Evolutionary conservation across 2,329 filamentous ascomycete species (phyloP).

Genomic region (Aspergillus sergii): DNA sequence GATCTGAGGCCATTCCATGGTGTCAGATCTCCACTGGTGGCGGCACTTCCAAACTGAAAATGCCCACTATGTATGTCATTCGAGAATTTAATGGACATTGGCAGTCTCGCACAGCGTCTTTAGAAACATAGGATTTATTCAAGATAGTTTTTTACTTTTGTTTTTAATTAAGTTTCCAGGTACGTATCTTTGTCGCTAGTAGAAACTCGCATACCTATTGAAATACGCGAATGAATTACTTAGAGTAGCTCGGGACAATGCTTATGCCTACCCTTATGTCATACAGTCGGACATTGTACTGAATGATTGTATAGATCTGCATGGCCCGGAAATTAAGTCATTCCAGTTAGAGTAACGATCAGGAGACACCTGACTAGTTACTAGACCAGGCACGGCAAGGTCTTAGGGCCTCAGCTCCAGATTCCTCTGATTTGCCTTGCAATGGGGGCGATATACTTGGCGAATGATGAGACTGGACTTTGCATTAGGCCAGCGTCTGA

Average conservation of each 20-base stretch:
- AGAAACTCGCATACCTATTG: neutral
- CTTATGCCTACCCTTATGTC: neutral
- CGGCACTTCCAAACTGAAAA: conserved; percentile 6
- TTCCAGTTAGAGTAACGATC: conserved; percentile 1
- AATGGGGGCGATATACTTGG: no score
- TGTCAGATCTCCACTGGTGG: conserved; percentile 8
- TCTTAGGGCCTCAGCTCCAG: neutral
- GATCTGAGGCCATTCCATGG: conserved; percentile 5
- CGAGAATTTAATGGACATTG: neutral
- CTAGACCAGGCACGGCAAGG: neutral
- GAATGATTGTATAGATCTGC: conserved; percentile 9
- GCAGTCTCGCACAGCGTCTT: neutral
- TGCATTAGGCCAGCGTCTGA: neutral
- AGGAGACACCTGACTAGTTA: neutral
- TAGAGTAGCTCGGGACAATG: neutral
- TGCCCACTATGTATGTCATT: neutral
- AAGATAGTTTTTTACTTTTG: neutral
- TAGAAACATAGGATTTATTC: neutral
- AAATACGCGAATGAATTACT: neutral
- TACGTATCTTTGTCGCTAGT: neutral
- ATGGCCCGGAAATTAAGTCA: conserved; percentile 15
- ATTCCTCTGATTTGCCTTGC: neutral
- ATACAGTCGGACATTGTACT: neutral
- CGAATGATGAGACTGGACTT: neutral
- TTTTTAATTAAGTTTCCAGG: neutral